Evolutionary conservation across 148 eudicot species (phyloP).

Genomic region (Agrostemma githago): DNA sequence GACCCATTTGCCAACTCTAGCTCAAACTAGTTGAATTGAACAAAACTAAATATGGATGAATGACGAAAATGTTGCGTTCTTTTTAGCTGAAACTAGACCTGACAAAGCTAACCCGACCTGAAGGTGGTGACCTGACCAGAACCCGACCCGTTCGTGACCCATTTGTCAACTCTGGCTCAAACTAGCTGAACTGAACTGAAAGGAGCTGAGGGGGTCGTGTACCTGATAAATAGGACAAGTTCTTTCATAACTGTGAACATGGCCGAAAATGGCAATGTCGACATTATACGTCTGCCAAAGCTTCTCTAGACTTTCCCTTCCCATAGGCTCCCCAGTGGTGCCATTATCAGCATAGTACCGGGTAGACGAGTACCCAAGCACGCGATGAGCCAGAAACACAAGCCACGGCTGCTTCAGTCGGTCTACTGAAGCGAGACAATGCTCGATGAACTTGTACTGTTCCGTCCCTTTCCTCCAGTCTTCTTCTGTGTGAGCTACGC

Average conservation of each 20-base stretch:
- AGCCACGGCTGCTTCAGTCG: conserved; percentile 94
- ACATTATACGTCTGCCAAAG: conserved; percentile 95
- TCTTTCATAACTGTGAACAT: conserved; percentile 82
- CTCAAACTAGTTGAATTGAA: no score
- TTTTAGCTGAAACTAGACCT: no score
- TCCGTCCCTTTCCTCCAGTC: conserved; percentile 94
- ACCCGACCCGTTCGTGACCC: no score
- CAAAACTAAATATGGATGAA: no score
- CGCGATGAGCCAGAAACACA: conserved; percentile 85
- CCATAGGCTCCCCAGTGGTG: conserved; percentile 89
- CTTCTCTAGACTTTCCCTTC: conserved; percentile 84
- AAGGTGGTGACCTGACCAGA: no score
- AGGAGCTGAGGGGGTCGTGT: not conserved
- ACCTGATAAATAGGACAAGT: conserved; percentile 96
- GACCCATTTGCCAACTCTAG: no score
- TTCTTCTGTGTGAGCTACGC: conserved; percentile 84
- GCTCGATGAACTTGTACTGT: conserved; percentile 79
- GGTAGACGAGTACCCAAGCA: conserved; percentile 73
- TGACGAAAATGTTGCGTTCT: no score
- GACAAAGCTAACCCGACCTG: no score
- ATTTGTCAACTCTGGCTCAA: no score
- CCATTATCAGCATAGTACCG: conserved; percentile 54
- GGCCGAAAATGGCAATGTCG: conserved; percentile 81
- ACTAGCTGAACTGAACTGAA: no score
- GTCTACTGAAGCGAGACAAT: conserved; percentile 77